Base-by-base conservation (phyloP, 441 rosid genomes). In the Brassica balearica region DNA sequence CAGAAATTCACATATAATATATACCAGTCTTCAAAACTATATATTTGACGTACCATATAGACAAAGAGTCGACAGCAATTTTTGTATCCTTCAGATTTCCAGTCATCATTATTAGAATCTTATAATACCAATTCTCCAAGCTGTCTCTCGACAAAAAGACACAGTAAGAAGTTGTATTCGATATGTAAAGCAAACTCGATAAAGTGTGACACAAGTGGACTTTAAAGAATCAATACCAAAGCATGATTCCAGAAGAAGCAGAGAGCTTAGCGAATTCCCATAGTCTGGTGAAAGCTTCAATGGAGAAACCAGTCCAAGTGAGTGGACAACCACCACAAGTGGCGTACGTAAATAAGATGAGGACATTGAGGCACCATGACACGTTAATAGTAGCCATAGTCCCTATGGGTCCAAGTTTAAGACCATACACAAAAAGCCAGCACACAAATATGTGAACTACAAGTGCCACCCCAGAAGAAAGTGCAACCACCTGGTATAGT, bases 231-330 rank as follows among this genome's bases (percentile, higher is more conserved):
- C 7, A 9, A 8, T 83, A 88, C 97, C 94, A 89, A 23, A 92
- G 75, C 98, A 93, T 91, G 79, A 92, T 82, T 1, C 97, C 98
- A 3, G 98, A 88, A 14, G 96, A 90, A 59, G 87, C 85, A 11
- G 97, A 94, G 3, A 92, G 88, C 68, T 89, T 87, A 27, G 87
- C 7, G 46, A 88, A 92, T 11, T 89, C 93, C 92, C 94, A 88
- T 0, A 94, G 83, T 4, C 87, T 89, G 4, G 79, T 74, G 77
- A 92, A 89, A 32, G 96, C 92, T 81, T 92, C 80, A 5, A 55
- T 5, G 0, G 97, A 92, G 75, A 85, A 90, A 32, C 98, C 98
- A 0, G 82, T 72, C 97, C 98, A 94, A 2, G 98, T 85, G 43
- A 85, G 51, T 3, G 95, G 96, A 23, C 95, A 93, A 15, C 92